Evolutionary conservation across 2,329 filamentous ascomycete species (phyloP).

Genomic region (Penicillium sp.): DNA sequence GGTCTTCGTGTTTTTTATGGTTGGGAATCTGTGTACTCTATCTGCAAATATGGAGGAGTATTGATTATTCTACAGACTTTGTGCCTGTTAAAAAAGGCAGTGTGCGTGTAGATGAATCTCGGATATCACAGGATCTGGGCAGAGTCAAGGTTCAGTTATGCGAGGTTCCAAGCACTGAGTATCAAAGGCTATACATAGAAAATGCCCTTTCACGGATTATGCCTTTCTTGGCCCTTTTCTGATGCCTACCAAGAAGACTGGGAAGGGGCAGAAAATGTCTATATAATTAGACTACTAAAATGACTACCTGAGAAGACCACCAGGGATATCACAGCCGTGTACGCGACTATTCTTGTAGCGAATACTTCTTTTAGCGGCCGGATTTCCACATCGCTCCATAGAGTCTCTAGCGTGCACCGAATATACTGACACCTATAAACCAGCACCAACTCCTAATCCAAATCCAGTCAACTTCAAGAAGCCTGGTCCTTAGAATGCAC

Average conservation of each 20-base stretch:
- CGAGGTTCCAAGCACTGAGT: not conserved
- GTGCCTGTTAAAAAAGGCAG: not conserved
- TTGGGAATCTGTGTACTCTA: conserved; percentile 1
- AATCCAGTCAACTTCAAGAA: conserved; percentile 1
- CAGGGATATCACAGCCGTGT: too few species aligned
- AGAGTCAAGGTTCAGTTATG: too few species aligned
- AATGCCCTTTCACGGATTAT: too few species aligned
- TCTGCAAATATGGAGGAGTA: conserved; percentile 6
- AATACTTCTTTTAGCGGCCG: too few species aligned
- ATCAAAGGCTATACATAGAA: too few species aligned
- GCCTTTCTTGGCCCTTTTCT: too few species aligned
- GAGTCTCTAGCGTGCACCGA: not conserved
- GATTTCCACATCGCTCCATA: not conserved
- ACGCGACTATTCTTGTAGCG: too few species aligned
- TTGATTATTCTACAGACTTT: not conserved
- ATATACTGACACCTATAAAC: not conserved
- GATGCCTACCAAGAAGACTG: too few species aligned
- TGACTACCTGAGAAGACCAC: too few species aligned
- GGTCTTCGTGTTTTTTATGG: not conserved
- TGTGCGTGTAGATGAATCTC: not conserved
- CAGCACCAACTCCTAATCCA: not conserved
- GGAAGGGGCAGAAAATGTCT: too few species aligned
- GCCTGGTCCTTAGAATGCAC: conserved; percentile 50
- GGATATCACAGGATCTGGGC: too few species aligned
- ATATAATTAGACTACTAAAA: too few species aligned